A percentile compares a stretch with the other conserved stretches of the same genome.
Conservation (phyloP, 139 green algal genomes). For the Chlamydomonas schloesseri region DNA sequence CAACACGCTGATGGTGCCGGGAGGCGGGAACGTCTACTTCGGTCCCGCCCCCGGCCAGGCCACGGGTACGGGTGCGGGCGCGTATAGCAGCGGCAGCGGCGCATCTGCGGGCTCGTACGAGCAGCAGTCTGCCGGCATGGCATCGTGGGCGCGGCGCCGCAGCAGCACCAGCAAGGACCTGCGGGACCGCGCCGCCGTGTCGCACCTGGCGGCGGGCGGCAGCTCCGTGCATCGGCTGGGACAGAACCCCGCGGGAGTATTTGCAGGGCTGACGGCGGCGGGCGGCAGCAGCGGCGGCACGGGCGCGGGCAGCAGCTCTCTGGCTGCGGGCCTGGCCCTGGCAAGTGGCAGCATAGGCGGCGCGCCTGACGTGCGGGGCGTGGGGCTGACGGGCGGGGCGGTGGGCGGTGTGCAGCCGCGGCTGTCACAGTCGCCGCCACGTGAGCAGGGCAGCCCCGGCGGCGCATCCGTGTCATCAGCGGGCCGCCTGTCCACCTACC, state of each 20-base stretch:
- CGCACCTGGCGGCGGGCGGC: background rate
- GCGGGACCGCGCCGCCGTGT: background rate
- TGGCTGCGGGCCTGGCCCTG: too few relatives aligned
- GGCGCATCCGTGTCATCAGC: background rate
- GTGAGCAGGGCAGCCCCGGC: slow-evolving; percentile 4
- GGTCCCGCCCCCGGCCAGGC: too few relatives aligned
- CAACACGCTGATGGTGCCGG: background rate
- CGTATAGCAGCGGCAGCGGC: background rate
- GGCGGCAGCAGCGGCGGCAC: background rate
- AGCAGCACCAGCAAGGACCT: background rate
- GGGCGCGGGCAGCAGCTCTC: too few relatives aligned
- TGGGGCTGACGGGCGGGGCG: too few relatives aligned
- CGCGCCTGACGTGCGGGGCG: background rate
- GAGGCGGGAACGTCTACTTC: background rate
- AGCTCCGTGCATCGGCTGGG: background rate
- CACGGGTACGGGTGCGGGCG: background rate
- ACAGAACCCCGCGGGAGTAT: background rate
- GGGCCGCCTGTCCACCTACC: background rate
- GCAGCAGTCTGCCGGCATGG: too few relatives aligned
- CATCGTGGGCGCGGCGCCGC: background rate
- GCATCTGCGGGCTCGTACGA: too few relatives aligned
- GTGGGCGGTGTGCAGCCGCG: too few relatives aligned
- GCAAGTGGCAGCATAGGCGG: too few relatives aligned
- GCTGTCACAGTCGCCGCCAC: background rate
- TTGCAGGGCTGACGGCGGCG: background rate